phyloP scores from a whole-genome alignment of 768 basidiomycete species.

The Heimioporus sp. region DNA sequence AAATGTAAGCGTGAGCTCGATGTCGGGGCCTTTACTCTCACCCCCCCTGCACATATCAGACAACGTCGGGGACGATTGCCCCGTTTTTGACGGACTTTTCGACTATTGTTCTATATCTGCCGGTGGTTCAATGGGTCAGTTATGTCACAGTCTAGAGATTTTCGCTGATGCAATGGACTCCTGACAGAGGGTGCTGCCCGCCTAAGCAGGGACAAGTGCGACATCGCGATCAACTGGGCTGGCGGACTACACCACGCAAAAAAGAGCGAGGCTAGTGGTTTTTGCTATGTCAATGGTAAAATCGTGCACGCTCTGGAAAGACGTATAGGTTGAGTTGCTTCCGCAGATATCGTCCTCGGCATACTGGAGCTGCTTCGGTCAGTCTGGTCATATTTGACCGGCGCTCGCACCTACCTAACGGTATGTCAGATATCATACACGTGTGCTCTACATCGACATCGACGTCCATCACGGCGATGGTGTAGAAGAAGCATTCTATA shows the following conservation, averaged over 20 bases:
- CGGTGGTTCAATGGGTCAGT: conserved; percentile 97
- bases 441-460: conserved; percentile 97
- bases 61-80: conserved; percentile 98
- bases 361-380: conserved; percentile 91
- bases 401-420: not conserved
- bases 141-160: not conserved
- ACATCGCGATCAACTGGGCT: conserved; percentile 99
- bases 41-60: conserved; percentile 43
- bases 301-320: not conserved
- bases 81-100: conserved; percentile 97
- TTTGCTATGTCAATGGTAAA: conserved; percentile 96
- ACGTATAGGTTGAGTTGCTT: not conserved
- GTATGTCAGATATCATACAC: conserved; percentile 72
- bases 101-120: conserved; percentile 99
- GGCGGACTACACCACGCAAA: conserved; percentile 98
- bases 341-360: conserved; percentile 92
- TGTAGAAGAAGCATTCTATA: conserved; percentile 99
- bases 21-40: not conserved
- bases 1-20: conserved; percentile 64
- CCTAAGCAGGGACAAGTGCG: conserved; percentile 93
- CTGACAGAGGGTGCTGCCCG: conserved; percentile 91
- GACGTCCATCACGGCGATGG: conserved; percentile 99
- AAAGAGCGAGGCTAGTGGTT: conserved; percentile 98
- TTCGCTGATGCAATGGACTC: conserved; percentile 6
- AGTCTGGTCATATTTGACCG: conserved; percentile 7